Conservation (phyloP, 805 yeast genomes). For the Schizosaccharomyces japonicus region DNA sequence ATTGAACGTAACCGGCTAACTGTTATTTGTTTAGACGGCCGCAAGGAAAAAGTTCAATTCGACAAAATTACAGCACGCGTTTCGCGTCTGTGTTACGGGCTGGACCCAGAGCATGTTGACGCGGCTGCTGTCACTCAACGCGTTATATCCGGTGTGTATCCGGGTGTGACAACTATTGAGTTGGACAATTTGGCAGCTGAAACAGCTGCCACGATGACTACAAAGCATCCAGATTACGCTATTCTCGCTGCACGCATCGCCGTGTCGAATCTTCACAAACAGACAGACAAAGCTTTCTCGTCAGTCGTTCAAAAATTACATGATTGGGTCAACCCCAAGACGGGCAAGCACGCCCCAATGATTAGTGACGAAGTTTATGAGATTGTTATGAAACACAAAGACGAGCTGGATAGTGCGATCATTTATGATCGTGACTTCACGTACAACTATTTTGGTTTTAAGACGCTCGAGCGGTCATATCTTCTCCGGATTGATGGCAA, state of each 20-base stretch:
- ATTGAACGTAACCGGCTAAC: background rate
- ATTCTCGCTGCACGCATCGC: constrained; percentile 74
- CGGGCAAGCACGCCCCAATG: constrained; percentile 42
- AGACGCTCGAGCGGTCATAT: constrained; percentile 76
- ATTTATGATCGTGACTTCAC: constrained; percentile 55
- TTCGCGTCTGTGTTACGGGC: constrained; percentile 79
- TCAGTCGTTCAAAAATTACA: constrained; percentile 52
- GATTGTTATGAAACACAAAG: constrained; percentile 38
- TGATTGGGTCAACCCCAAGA: constrained; percentile 60
- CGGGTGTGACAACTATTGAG: constrained; percentile 87
- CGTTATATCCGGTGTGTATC: constrained; percentile 86
- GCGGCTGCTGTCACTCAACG: constrained; percentile 90
- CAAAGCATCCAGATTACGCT: constrained; percentile 94
- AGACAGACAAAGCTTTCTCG: constrained; percentile 68
- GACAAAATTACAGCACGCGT: constrained; percentile 86
- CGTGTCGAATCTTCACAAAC: constrained; percentile 79
- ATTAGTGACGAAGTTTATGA: constrained; percentile 42
- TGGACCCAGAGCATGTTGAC: constrained; percentile 76
- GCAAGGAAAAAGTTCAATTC: constrained; percentile 69
- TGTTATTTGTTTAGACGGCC: constrained; percentile 32
- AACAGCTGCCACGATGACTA: constrained; percentile 92
- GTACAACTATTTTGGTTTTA: constrained; percentile 69
- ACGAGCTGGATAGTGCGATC: constrained; percentile 47
- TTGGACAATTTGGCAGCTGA: constrained; percentile 59
- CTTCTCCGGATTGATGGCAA: constrained; percentile 37